Evolutionary conservation across 1,139 yeast genomes (phyloP).

Genomic region (Yarrowia galli): DNA sequence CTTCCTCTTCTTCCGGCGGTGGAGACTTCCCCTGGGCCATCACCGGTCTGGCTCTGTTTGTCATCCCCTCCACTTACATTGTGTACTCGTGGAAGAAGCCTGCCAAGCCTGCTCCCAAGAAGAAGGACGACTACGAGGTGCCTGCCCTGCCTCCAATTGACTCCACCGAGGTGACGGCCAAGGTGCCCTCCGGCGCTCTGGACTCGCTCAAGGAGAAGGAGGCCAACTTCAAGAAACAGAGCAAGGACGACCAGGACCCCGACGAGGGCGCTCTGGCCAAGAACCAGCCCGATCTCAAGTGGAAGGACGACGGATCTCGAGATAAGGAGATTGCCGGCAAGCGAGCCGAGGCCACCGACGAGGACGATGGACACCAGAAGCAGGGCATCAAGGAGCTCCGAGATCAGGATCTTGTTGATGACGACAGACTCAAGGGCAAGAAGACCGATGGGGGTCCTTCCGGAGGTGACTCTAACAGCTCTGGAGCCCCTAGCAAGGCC

Average conservation of each 20-base stretch:
- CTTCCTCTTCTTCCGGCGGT: background rate
- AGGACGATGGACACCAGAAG: constrained; percentile 36
- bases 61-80: constrained; percentile 12
- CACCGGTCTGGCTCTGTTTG: constrained; percentile 1
- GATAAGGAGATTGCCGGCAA: constrained; percentile 20
- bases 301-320: constrained; percentile 8
- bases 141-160: constrained; percentile 13
- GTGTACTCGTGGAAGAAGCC: constrained; percentile 14
- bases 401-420: constrained; percentile 7
- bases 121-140: constrained; percentile 22
- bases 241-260: constrained; percentile 9
- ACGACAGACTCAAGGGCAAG: constrained; percentile 13
- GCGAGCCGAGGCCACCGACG: constrained; percentile 18
- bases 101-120: constrained; percentile 8
- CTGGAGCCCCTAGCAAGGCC: constrained; percentile 19
- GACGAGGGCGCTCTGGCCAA: constrained; percentile 18
- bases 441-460: too few species aligned
- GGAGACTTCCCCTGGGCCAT: constrained; percentile 10
- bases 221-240: constrained; percentile 25
- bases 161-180: constrained; percentile 3
- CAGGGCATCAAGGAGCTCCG: constrained; percentile 26
- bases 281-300: constrained; percentile 16
- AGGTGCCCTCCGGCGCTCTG: constrained; percentile 27
- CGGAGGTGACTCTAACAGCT: background rate
- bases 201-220: constrained; percentile 34